A percentile compares a stretch with the other conserved stretches of the same genome.
phyloP scores from a whole-genome alignment of 2,329 filamentous ascomycete species.

The Cladosporium halotolerans region DNA sequence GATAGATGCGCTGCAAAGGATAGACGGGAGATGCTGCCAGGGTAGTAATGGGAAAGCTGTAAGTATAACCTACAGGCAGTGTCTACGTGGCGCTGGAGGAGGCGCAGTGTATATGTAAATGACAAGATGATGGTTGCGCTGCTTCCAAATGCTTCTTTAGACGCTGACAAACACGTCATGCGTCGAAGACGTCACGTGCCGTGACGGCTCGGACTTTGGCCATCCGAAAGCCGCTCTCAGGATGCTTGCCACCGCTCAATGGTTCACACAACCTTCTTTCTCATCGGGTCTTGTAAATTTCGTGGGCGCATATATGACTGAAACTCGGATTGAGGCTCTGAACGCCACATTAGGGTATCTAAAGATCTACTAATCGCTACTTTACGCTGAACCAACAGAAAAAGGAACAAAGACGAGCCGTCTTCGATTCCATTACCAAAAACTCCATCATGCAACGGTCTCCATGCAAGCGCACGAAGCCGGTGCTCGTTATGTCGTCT shows the following conservation, averaged over 20 bases:
- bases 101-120: no score
- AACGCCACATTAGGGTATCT: no score
- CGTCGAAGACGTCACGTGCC: background rate
- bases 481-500: slow-evolving; percentile 1
- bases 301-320: no score
- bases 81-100: background rate
- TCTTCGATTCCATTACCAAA: no score
- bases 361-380: no score
- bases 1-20: background rate
- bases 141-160: background rate
- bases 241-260: no score
- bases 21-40: background rate
- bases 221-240: no score
- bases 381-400: no score
- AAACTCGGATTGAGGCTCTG: no score
- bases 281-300: no score
- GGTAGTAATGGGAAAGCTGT: background rate
- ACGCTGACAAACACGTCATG: background rate
- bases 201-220: background rate
- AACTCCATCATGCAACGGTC: background rate
- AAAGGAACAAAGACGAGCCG: no score
- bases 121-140: background rate
- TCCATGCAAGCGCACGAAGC: background rate
- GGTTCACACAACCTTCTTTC: no score
- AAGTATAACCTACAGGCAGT: background rate